phyloP scores from a whole-genome alignment of 2,329 filamentous ascomycete genomes.

The Ramichloridium luteum region DNA sequence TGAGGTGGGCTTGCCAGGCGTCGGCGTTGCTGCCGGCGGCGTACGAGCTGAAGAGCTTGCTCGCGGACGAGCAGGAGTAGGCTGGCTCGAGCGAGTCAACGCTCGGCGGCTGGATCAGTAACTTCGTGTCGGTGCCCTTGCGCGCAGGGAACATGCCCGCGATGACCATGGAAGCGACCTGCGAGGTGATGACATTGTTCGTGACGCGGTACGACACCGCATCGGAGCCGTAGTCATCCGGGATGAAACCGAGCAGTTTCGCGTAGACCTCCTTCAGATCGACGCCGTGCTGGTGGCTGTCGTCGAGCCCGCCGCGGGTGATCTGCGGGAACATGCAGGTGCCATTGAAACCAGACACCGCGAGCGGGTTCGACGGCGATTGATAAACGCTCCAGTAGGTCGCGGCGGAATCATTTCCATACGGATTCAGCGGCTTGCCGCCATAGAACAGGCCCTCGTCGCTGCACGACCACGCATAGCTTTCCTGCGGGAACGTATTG shows the following conservation, averaged over 20 bases:
- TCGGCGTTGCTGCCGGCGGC: slow-evolving; percentile 33
- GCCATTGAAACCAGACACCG: slow-evolving; percentile 54
- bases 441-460: slow-evolving; percentile 61
- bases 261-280: slow-evolving; percentile 69
- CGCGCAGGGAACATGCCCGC: slow-evolving; percentile 51
- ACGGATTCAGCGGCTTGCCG: slow-evolving; percentile 42
- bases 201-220: slow-evolving; percentile 58
- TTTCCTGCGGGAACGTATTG: slow-evolving; percentile 64
- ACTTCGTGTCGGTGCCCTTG: slow-evolving; percentile 20
- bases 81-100: slow-evolving; percentile 64
- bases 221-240: slow-evolving; percentile 32
- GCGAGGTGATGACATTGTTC: slow-evolving; percentile 70
- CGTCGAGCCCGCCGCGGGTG: slow-evolving; percentile 56
- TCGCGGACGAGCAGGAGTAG: slow-evolving; percentile 51
- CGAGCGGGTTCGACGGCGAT: slow-evolving; percentile 54
- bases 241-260: slow-evolving; percentile 55
- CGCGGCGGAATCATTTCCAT: slow-evolving; percentile 38
- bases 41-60: slow-evolving; percentile 32
- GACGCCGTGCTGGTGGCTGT: slow-evolving; percentile 63
- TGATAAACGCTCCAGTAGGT: slow-evolving; percentile 56
- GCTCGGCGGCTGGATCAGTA: slow-evolving; percentile 39
- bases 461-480: slow-evolving; percentile 60
- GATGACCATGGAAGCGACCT: slow-evolving; percentile 65
- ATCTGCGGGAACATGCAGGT: slow-evolving; percentile 75
- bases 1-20: slow-evolving; percentile 54